A percentile compares a stretch with the other conserved stretches of the same genome.
Evolutionary conservation across 805 yeast species (phyloP).

Genomic region (Saturnispora zaruensis): DNA sequence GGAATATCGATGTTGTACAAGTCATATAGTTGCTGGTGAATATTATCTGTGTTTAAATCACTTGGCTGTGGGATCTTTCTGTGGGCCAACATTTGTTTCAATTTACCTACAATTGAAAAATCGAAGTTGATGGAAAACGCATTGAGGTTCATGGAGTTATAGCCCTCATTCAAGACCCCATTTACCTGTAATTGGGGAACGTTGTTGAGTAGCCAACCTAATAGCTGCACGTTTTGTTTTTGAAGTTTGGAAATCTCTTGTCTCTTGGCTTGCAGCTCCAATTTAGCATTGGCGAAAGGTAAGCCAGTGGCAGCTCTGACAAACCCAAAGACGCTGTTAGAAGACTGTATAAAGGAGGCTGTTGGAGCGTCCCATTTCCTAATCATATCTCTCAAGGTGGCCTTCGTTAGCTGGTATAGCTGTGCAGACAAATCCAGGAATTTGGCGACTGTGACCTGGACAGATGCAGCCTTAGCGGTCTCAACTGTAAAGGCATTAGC

Average conservation of each 20-base stretch:
- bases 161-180: not conserved
- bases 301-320: constrained; percentile 25
- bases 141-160: not conserved
- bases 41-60: not conserved
- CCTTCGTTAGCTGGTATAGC: constrained; percentile 8
- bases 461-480: not conserved
- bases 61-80: not conserved
- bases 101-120: constrained; percentile 6
- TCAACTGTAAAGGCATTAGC: not conserved
- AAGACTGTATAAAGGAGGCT: constrained; percentile 19
- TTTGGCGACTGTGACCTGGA: not conserved
- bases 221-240: constrained; percentile 25
- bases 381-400: constrained; percentile 10
- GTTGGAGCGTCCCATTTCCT: constrained; percentile 20
- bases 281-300: constrained; percentile 29
- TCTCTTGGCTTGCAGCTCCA: constrained; percentile 24
- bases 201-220: constrained; percentile 31
- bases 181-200: constrained; percentile 23
- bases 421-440: constrained; percentile 18
- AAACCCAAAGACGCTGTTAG: constrained; percentile 13
- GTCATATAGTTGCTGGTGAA: constrained; percentile 1
- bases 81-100: not conserved
- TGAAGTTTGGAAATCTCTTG: constrained; percentile 18
- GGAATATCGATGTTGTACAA: constrained; percentile 3
- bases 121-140: not conserved